phyloP scores from a whole-genome alignment of 2,329 filamentous ascomycete genomes.

The Hypomyces rosellus region DNA sequence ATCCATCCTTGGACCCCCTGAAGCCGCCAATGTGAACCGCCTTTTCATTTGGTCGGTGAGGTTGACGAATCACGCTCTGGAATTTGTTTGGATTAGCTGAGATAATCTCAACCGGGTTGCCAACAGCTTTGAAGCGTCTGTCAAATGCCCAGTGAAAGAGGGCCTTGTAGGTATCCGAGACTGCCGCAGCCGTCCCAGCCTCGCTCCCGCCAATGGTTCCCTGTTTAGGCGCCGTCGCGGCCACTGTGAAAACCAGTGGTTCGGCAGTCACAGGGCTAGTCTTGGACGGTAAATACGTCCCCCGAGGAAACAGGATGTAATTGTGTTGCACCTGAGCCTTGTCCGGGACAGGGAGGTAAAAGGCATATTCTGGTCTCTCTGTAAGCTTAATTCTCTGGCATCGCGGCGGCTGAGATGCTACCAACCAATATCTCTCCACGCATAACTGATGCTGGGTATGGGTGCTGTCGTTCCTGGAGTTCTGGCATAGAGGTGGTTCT shows the following conservation, averaged over 20 bases:
- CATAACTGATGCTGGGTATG: conserved; percentile 48
- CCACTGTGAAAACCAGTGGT: conserved; percentile 59
- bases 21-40: conserved; percentile 62
- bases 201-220: conserved; percentile 49
- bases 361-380: conserved; percentile 45
- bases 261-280: conserved; percentile 40
- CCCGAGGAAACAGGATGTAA: conserved; percentile 56
- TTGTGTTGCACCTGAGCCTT: conserved; percentile 61
- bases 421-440: conserved; percentile 57
- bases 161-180: conserved; percentile 53
- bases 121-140: conserved; percentile 43
- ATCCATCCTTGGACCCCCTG: conserved; percentile 62
- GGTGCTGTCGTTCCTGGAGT: conserved; percentile 45
- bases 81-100: conserved; percentile 51
- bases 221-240: conserved; percentile 53
- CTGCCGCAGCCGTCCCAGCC: conserved; percentile 41
- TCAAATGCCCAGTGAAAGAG: conserved; percentile 57
- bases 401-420: neutral
- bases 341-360: conserved; percentile 59
- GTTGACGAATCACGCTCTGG: conserved; percentile 48
- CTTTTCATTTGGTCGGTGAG: conserved; percentile 54
- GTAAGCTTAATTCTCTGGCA: conserved; percentile 8
- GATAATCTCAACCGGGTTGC: conserved; percentile 43
- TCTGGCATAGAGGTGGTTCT: conserved; percentile 52
- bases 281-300: conserved; percentile 46